phyloP scores from a whole-genome alignment of 2,329 filamentous ascomycete genomes.

The Dothideomycetes sp. region DNA sequence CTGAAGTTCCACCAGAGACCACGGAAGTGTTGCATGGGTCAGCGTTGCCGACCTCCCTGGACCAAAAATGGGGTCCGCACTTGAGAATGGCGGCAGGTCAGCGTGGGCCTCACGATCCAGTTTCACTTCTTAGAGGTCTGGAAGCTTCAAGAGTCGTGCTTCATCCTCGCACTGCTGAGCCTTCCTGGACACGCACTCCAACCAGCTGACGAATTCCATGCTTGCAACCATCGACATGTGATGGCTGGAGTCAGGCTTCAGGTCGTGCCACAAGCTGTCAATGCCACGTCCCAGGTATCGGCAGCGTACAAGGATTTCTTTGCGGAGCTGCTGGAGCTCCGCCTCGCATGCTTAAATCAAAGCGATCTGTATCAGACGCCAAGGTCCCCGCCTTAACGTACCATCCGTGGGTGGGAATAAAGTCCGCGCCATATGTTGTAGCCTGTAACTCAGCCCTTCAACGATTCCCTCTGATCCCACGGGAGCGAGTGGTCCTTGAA shows the following conservation, averaged over 20 bases:
- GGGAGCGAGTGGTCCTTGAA: too few species aligned
- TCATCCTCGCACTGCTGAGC: conserved; percentile 20
- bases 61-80: too few species aligned
- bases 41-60: too few species aligned
- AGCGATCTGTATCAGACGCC: too few species aligned
- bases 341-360: conserved; percentile 19
- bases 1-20: too few species aligned
- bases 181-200: conserved; percentile 23
- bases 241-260: conserved; percentile 1
- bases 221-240: conserved; percentile 12
- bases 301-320: conserved; percentile 30
- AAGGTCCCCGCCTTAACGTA: too few species aligned
- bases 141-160: conserved; percentile 9
- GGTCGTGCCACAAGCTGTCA: conserved; percentile 16
- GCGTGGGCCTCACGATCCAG: conserved; percentile 7
- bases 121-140: conserved; percentile 10
- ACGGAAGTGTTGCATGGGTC: too few species aligned
- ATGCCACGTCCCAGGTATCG: conserved; percentile 23
- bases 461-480: too few species aligned
- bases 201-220: conserved; percentile 28
- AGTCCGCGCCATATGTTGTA: too few species aligned
- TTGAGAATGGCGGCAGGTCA: too few species aligned
- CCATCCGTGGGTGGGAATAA: too few species aligned
- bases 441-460: too few species aligned
- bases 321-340: conserved; percentile 25